A percentile compares a stretch with the other conserved stretches of the same genome.
These are phyloP conservation scores for Arabidopsis suecica DNA, from an alignment of 345 rosid species.

Conservation along the genomic window DNA sequence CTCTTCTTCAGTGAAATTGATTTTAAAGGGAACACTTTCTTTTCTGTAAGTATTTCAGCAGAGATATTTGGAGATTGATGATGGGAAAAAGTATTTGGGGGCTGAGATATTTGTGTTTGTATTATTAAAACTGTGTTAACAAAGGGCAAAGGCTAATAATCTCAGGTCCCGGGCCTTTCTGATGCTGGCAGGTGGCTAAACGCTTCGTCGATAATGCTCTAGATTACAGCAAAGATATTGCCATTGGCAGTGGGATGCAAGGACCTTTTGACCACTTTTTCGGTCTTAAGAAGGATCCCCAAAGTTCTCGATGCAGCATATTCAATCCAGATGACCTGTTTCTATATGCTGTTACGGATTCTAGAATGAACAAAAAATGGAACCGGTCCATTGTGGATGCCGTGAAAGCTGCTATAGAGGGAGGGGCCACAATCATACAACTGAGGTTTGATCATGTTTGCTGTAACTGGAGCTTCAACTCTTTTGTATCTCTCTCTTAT, in stretches of 20 bases:
- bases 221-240: constrained; percentile 79
- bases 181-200: constrained; percentile 73
- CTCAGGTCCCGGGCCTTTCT: constrained; percentile 5
- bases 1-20: neutral
- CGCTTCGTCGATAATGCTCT: constrained; percentile 62
- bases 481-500: neutral
- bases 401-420: constrained; percentile 76
- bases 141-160: constrained; percentile 31
- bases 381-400: constrained; percentile 66
- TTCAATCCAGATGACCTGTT: constrained; percentile 74
- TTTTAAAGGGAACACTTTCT: neutral
- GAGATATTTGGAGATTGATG: neutral
- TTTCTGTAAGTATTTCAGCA: neutral
- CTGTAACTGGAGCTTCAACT: constrained; percentile 12
- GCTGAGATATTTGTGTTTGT: constrained; percentile 8
- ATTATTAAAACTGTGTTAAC: neutral
- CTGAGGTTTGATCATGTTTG: constrained; percentile 56
- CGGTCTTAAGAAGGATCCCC: constrained; percentile 55
- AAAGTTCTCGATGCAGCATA: constrained; percentile 37
- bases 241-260: constrained; percentile 83
- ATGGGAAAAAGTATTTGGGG: neutral
- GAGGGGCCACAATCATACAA: constrained; percentile 93
- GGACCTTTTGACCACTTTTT: constrained; percentile 94
- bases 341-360: constrained; percentile 89
- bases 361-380: constrained; percentile 84